Evolutionary conservation across 805 yeast genomes (phyloP).

Genomic region (Wickerhamiella qilinensis): DNA sequence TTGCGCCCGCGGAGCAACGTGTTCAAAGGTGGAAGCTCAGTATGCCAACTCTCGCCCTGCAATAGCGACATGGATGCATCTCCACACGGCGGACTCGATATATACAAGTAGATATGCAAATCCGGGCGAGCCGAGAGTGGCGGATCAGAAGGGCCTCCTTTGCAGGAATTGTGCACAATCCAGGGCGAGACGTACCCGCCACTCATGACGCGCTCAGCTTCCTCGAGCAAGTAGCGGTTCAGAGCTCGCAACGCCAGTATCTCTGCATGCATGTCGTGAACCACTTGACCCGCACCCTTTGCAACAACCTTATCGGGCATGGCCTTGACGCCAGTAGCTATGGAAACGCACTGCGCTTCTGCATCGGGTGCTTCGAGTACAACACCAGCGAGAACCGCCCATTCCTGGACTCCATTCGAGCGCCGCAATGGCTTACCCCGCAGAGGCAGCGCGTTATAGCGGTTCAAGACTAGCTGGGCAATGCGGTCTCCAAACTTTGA

Average conservation of each 20-base stretch:
- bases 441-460: conserved; percentile 16
- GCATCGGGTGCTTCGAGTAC: conserved; percentile 24
- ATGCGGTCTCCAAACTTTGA: background rate
- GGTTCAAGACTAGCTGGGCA: conserved; percentile 13
- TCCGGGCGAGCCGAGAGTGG: background rate
- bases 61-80: conserved; percentile 56
- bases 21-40: conserved; percentile 2
- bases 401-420: conserved; percentile 54
- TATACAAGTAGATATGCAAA: conserved; percentile 38
- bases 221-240: conserved; percentile 41
- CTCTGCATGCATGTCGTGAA: conserved; percentile 91
- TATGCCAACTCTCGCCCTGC: conserved; percentile 9
- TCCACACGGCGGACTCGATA: conserved; percentile 81
- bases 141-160: background rate
- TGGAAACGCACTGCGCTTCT: conserved; percentile 25
- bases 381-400: conserved; percentile 72
- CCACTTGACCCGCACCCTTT: conserved; percentile 37
- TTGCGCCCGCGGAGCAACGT: conserved; percentile 11
- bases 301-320: conserved; percentile 36
- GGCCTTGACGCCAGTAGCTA: conserved; percentile 77
- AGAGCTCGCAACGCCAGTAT: conserved; percentile 55
- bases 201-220: conserved; percentile 21
- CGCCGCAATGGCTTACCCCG: conserved; percentile 44
- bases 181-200: conserved; percentile 1
- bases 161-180: too few species aligned